Evolutionary conservation across 2,329 filamentous ascomycete species (phyloP), one percentile per base, ranked within the genome.

Genomic region (Pseudocercospora vitis): DNA sequence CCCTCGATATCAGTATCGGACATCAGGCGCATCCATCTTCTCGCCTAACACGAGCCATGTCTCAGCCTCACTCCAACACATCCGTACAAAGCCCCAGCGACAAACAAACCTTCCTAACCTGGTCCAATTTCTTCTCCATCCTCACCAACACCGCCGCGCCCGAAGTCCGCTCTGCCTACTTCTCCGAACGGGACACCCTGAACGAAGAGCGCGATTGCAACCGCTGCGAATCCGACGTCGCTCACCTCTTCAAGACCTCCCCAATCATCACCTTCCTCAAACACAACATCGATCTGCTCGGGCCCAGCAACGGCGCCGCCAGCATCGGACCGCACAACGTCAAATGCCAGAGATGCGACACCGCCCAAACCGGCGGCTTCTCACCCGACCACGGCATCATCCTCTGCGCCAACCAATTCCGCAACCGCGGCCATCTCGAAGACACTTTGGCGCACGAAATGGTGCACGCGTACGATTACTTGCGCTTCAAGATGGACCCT

Each of bases 361-460:
- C 81, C 48, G 78, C 86, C 44, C 84, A 87, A 68, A 81, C 81
- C 28, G 94, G 92, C 21, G 94, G 94, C 1, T 97, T 97, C 70
- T 86, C 87, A 70, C 85, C 91, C 1, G 80, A 87, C 47, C 88
- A 91, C 69, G 94, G 94, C 31, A 96, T 99, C 59, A 70, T 95
- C 67, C 79, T 99, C 18, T 99, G 94, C 73, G 90, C 94, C 48
- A 99, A 99, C 73, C 86, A 94, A 73, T 83, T 97, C 68, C 79
- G 86, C 55, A 85, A 90, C 68, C 78, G 84, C 53, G 85, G 85
- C 26, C 90, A 96, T 69, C 72, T 96, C 63, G 94, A 99, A 75
- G 94, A 99, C 71, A 96, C 91, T 8, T 77, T 99, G 67, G 86
- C 91, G 23, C 94, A 99, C 73, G 94, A 99, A 76, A 95, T 99